Base-by-base conservation (phyloP, 352 stramenopile species). In the Aphanomyces stellatus region DNA sequence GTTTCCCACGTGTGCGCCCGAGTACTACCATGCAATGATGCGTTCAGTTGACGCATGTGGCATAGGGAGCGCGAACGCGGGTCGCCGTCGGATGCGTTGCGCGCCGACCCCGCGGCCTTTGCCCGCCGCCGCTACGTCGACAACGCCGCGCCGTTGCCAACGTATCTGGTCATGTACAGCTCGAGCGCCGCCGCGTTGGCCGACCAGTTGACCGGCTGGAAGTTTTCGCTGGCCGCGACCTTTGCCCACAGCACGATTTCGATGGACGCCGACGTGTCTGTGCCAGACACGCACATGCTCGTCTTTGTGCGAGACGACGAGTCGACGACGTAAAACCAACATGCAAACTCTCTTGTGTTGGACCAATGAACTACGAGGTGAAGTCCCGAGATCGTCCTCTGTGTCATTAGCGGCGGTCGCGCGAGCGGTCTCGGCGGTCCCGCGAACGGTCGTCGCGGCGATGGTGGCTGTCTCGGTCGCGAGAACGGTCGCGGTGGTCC, bases 1-100 rank as follows among this genome's bases (percentile, higher is more conserved):
- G 80, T 95, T 93, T 66, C 84, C 86, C 0, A 82, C 92, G 35
- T 95, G 87, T 56, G 90, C 87, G 3, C 87, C 87, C 60, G 65
- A 8, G 85, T 93, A 85, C 40, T 77, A 61, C 15, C n/a, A 53
- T 43, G 35, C n/a, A 19, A 37, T 34, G n/a, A n/a, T n/a, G n/a
- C n/a, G n/a, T n/a, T n/a, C n/a, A n/a, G n/a, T n/a, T n/a, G n/a
- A n/a, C n/a, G n/a, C n/a, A n/a, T n/a, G n/a, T n/a, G n/a, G 65
- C 10, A 24, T 37, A 93, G 83, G 1, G 86, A 89, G 31, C 83
- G 85, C 27, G 71, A 81, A 17, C 76, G 78, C 72, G 85, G 81
- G 40, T 82, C 77, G 48, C 80, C 90, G 24, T 91, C 85, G 2
- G 76, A 90, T 41, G 78, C 83, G 46, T 73, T 93, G 43, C 78